Evolutionary conservation across 371 early-diverging fungal species (phyloP).

Genomic region (Cladochytrium tenue): DNA sequence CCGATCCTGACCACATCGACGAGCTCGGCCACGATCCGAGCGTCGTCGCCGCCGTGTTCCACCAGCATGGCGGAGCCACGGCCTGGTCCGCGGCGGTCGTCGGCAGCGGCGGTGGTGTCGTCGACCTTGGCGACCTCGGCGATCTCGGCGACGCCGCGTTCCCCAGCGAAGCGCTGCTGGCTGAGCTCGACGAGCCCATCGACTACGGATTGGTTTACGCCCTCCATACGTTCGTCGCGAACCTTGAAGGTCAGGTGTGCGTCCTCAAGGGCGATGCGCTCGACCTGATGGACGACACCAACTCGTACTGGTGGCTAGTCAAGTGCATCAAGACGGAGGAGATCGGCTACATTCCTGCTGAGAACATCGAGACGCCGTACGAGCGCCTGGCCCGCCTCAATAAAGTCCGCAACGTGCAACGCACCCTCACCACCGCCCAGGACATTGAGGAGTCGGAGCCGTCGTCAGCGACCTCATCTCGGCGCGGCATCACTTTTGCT

Average conservation of each 20-base stretch:
- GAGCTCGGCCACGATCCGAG: too few relatives aligned
- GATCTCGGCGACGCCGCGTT: too few relatives aligned
- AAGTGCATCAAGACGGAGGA: conserved; percentile 81
- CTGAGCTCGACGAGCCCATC: conserved; percentile 30
- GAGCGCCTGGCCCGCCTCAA: conserved; percentile 89
- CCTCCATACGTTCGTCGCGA: conserved; percentile 91
- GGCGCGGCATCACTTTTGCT: conserved; percentile 8
- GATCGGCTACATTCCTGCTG: conserved; percentile 95
- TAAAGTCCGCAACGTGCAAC: conserved; percentile 70
- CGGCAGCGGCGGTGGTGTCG: too few relatives aligned
- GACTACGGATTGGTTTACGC: conserved; percentile 73
- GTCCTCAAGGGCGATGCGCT: conserved; percentile 86
- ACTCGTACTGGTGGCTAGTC: conserved; percentile 97
- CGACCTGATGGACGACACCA: conserved; percentile 90
- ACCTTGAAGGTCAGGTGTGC: conserved; percentile 90
- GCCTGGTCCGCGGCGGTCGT: too few relatives aligned
- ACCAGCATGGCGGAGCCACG: too few relatives aligned
- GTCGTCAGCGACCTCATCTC: background rate
- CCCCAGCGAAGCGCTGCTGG: too few relatives aligned
- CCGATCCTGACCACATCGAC: too few relatives aligned
- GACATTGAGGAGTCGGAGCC: background rate
- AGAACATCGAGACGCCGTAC: conserved; percentile 92
- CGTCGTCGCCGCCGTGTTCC: too few relatives aligned
- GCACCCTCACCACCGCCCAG: background rate
- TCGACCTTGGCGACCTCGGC: too few relatives aligned